Conservation (phyloP, 192 early-diverging fungal genomes). For the Ambispora gerdemannii region DNA sequence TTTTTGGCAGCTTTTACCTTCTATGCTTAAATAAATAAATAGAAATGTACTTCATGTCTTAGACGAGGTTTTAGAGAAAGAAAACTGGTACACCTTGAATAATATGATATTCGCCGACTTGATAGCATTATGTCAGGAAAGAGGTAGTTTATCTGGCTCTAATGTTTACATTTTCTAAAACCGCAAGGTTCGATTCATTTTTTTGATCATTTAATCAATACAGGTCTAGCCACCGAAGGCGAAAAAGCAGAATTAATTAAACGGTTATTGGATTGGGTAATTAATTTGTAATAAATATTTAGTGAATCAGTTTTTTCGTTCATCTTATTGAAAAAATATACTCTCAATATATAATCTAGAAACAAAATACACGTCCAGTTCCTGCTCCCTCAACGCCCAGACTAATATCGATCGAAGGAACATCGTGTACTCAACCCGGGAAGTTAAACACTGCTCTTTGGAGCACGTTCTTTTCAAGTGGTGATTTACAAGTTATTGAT, state of each 20-base stretch:
- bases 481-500: constrained; percentile 53
- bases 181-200: not conserved
- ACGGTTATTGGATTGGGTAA: constrained; percentile 61
- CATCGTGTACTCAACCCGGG: constrained; percentile 37
- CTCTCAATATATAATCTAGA: too few species aligned
- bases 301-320: not conserved
- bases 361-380: constrained; percentile 63
- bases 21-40: too few species aligned
- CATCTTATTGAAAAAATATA: too few species aligned
- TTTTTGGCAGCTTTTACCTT: not conserved
- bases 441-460: constrained; percentile 43
- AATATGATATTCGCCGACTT: constrained; percentile 66
- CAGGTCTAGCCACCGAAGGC: constrained; percentile 63
- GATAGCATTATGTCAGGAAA: constrained; percentile 66
- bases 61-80: constrained; percentile 41
- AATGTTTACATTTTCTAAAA: too few species aligned
- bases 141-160: constrained; percentile 57
- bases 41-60: too few species aligned
- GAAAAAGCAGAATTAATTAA: constrained; percentile 59
- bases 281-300: not conserved
- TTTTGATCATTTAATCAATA: not conserved
- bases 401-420: constrained; percentile 50
- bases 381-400: constrained; percentile 66
- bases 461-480: constrained; percentile 45
- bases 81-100: constrained; percentile 57